These are phyloP conservation scores for Termitomyces sp. DNA, from an alignment of 768 basidiomycete genomes.

Conservation along the genomic window DNA sequence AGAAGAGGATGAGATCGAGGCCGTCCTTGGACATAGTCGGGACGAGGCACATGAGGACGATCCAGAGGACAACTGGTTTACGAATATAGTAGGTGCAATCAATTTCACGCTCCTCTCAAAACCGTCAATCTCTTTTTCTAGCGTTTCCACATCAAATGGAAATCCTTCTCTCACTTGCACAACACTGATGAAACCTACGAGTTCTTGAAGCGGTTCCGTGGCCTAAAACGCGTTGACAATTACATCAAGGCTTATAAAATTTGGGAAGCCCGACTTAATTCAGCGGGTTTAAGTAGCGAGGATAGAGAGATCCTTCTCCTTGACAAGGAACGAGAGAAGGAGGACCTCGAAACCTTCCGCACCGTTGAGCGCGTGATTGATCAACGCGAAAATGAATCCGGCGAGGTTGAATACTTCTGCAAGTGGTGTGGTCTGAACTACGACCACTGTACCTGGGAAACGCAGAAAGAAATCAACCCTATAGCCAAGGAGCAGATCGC, in stretches of 20 bases:
- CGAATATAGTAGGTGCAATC: constrained; percentile 65
- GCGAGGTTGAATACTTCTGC: constrained; percentile 83
- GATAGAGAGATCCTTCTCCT: constrained; percentile 86
- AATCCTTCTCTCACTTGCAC: constrained; percentile 95
- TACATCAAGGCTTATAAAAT: constrained; percentile 90
- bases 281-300: constrained; percentile 71
- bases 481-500: constrained; percentile 78
- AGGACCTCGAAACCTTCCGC: constrained; percentile 88
- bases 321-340: constrained; percentile 86
- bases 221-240: constrained; percentile 96
- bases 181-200: constrained; percentile 99
- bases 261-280: constrained; percentile 61
- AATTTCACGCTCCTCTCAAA: constrained; percentile 1
- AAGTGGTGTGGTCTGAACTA: constrained; percentile 96
- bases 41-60: constrained; percentile 79
- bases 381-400: constrained; percentile 58
- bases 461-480: constrained; percentile 68
- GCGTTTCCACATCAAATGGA: constrained; percentile 99
- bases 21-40: constrained; percentile 80
- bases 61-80: constrained; percentile 76
- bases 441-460: constrained; percentile 95
- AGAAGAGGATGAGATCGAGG: constrained; percentile 88
- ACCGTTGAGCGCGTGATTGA: constrained; percentile 88
- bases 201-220: constrained; percentile 92
- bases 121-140: constrained; percentile 22